phyloP scores from a whole-genome alignment of 345 rosid genomes.

The Acer yangbiense region DNA sequence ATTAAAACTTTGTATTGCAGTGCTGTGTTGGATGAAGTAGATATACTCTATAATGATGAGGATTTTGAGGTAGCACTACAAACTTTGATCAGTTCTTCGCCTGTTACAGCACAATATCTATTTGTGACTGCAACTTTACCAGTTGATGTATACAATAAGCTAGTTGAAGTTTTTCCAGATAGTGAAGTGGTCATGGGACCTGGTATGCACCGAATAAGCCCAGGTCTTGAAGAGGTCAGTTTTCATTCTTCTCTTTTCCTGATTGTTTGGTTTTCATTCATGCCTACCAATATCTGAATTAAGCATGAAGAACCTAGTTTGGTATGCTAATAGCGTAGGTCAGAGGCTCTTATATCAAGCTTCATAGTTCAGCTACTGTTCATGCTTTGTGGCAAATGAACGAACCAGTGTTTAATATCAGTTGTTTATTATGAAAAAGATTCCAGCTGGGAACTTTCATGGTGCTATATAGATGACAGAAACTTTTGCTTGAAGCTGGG shows the following conservation, averaged over 20 bases:
- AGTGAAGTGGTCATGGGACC: constrained; percentile 93
- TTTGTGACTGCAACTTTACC: constrained; percentile 96
- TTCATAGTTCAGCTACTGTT: not conserved
- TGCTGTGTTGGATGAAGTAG: constrained; percentile 86
- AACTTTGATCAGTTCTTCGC: constrained; percentile 67
- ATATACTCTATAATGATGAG: constrained; percentile 76
- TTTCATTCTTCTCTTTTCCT: constrained; percentile 9
- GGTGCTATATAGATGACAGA: not conserved
- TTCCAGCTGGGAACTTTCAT: not conserved
- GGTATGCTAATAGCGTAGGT: not conserved
- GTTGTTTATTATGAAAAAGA: not conserved
- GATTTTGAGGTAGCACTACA: constrained; percentile 80
- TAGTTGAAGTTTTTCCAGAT: constrained; percentile 83
- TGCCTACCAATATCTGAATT: not conserved
- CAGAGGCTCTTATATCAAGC: not conserved
- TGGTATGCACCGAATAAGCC: constrained; percentile 81
- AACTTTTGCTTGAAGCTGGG: not conserved
- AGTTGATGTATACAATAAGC: constrained; percentile 74
- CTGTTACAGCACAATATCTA: constrained; percentile 74
- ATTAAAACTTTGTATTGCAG: constrained; percentile 45
- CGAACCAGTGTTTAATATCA: not conserved
- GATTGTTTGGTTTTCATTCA: not conserved
- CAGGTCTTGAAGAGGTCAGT: constrained; percentile 84
- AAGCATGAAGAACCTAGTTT: not conserved
- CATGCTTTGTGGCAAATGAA: constrained; percentile 3